Evolutionary conservation across 495 filamentous ascomycete species (phyloP), one percentile per base, ranked within the genome.

Genomic region (Sordaria brevicollis): DNA sequence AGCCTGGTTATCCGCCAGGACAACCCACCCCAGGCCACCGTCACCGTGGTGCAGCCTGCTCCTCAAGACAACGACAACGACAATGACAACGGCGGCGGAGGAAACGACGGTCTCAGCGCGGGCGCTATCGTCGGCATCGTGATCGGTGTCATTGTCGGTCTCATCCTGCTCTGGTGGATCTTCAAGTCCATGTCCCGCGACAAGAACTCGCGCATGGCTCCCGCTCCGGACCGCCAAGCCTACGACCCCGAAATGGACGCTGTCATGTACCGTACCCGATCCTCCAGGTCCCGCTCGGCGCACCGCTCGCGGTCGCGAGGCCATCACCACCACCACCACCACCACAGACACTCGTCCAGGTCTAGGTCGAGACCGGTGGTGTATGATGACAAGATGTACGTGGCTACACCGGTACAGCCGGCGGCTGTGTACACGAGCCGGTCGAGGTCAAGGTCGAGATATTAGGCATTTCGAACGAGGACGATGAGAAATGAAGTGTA

Each of bases 81-180:
- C 35, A 31, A 54, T 31, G 65, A 38, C 71, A 54, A 38, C 29
- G 29, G 25, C 8, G 39, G 43, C 39, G 41, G 67, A 15, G 21
- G 49, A n/a, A 66, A 69, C 17, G 68, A 68, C 8, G 19, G 38
- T 49, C 75, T 75, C 66, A 67, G 39, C 65, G 35, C 73, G 3
- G 75, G 75, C 35, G 73, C 73, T 38, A 77, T 77, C 21, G 76
- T 69, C 6, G 76, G 76, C 67, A 77, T 77, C 68, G 76, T 77
- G 5, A 76, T 77, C 68, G 76, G 76, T 67, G 65, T 65, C 39
- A 69, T 77, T n/a, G 73, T 72, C 62, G 76, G 69, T 36, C 65
- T 77, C 43, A 68, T 77, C 13, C 69, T 77, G 1, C 33, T 77
- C 38, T 72, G 68, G 70, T 77, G 73, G 74, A 69, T 72, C 65